Evolutionary conservation across 495 filamentous ascomycete species (phyloP).

Genomic region (Aspergillus baeticus): DNA sequence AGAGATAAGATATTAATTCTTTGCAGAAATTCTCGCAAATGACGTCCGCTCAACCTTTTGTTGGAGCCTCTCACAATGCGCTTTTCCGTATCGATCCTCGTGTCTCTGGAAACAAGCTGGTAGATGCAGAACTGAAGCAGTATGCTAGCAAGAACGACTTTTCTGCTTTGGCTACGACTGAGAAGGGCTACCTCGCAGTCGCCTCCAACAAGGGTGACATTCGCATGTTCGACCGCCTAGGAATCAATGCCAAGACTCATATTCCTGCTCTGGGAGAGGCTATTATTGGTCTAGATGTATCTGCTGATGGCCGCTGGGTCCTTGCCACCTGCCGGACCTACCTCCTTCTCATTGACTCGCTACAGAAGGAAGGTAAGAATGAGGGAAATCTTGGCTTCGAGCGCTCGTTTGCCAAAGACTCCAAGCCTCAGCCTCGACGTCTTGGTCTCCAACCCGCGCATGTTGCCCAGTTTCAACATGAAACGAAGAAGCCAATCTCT

Average conservation of each 20-base stretch:
- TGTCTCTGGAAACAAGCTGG: slow-evolving; percentile 84
- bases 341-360: slow-evolving; percentile 84
- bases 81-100: slow-evolving; percentile 94
- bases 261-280: slow-evolving; percentile 94
- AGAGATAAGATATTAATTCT: slow-evolving; percentile 19
- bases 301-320: slow-evolving; percentile 92
- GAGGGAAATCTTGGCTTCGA: slow-evolving; percentile 98
- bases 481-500: slow-evolving; percentile 78
- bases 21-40: slow-evolving; percentile 92
- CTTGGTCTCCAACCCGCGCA: slow-evolving; percentile 84
- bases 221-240: slow-evolving; percentile 91
- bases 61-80: slow-evolving; percentile 87
- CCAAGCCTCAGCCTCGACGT: slow-evolving; percentile 89
- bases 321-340: slow-evolving; percentile 94
- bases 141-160: slow-evolving; percentile 97
- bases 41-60: slow-evolving; percentile 91
- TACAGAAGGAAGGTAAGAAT: slow-evolving; percentile 92
- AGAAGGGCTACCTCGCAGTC: slow-evolving; percentile 94
- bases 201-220: slow-evolving; percentile 98
- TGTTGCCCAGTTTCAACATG: slow-evolving; percentile 94
- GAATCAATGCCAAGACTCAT: slow-evolving; percentile 95
- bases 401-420: slow-evolving; percentile 85
- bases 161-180: slow-evolving; percentile 88
- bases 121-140: slow-evolving; percentile 89
- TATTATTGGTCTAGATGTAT: slow-evolving; percentile 92